Evolutionary conservation across 2,329 filamentous ascomycete species (phyloP).

Genomic region (Exophiala calicioides): DNA sequence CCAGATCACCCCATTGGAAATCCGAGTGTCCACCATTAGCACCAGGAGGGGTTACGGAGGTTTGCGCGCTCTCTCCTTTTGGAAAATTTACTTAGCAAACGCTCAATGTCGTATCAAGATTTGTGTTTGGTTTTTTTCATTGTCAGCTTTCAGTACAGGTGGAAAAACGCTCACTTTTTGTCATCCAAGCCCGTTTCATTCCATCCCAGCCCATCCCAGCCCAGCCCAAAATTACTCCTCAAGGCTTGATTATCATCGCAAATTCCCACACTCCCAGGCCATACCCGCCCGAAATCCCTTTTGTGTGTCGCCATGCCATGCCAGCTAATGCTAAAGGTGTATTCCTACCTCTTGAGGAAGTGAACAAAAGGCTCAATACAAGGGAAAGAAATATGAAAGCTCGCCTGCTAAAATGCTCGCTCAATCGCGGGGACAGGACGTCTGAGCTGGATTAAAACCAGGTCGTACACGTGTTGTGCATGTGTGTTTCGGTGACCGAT

Average conservation of each 20-base stretch:
- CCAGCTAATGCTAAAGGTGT: slow-evolving; percentile 1
- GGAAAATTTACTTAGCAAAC: background rate
- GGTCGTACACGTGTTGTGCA: slow-evolving; percentile 1
- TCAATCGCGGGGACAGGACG: background rate
- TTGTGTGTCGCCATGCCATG: slow-evolving; percentile 2
- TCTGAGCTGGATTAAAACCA: background rate
- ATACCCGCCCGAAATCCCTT: background rate
- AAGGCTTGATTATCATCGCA: background rate
- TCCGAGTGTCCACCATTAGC: too few species aligned
- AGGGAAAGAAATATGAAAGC: background rate
- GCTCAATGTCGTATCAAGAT: background rate
- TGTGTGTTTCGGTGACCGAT: background rate
- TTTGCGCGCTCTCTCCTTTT: background rate
- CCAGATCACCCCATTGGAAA: too few species aligned
- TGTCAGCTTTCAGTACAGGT: background rate
- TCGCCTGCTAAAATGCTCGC: slow-evolving; percentile 1
- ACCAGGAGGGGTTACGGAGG: too few species aligned
- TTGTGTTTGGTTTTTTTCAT: background rate
- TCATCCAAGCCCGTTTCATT: too few species aligned
- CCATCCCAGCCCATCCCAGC: background rate
- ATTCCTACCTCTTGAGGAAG: too few species aligned
- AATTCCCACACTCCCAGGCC: background rate
- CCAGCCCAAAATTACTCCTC: background rate
- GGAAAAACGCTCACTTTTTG: background rate
- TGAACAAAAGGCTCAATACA: too few species aligned